Conservation (phyloP, 2,329 filamentous ascomycete species). For the Sordariomycetes sp. region DNA sequence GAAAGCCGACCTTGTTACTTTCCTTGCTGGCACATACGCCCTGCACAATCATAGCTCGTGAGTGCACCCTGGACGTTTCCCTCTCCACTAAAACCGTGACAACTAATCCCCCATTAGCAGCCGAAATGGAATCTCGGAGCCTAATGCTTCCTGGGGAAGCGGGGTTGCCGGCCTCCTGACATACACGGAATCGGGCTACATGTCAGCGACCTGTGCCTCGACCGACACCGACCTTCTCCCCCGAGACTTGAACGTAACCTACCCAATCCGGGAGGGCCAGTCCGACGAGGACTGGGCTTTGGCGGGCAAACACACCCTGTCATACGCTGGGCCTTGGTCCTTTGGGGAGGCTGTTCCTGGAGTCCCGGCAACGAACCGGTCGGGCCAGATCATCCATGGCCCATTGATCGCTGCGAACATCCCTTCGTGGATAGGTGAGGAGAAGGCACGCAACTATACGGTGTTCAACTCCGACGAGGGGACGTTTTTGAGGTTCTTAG, state of each 20-base stretch:
- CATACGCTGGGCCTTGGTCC: conserved; percentile 14
- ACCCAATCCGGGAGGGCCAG: conserved; percentile 11
- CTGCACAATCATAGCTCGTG: background rate
- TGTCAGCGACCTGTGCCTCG: conserved; percentile 17
- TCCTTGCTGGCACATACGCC: background rate
- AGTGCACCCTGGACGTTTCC: too few species aligned
- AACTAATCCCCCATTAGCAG: background rate
- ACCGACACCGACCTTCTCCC: conserved; percentile 15
- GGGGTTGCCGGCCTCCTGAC: conserved; percentile 11
- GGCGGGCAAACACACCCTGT: conserved; percentile 14
- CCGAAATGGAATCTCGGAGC: background rate
- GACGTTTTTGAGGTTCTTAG: background rate
- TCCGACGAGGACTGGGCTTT: conserved; percentile 16
- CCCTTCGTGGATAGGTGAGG: background rate
- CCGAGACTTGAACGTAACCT: conserved; percentile 9
- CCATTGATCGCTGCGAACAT: conserved; percentile 8
- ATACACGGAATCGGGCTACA: conserved; percentile 14
- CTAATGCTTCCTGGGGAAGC: background rate
- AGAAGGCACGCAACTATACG: background rate
- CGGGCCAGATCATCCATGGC: conserved; percentile 16
- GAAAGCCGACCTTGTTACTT: background rate
- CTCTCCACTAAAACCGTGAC: too few species aligned
- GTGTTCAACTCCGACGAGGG: background rate
- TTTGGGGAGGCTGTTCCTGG: conserved; percentile 10
- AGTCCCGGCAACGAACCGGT: too few species aligned